These are phyloP conservation scores for Erodium texanum DNA, from an alignment of 441 rosid species.

Conservation along the genomic window DNA sequence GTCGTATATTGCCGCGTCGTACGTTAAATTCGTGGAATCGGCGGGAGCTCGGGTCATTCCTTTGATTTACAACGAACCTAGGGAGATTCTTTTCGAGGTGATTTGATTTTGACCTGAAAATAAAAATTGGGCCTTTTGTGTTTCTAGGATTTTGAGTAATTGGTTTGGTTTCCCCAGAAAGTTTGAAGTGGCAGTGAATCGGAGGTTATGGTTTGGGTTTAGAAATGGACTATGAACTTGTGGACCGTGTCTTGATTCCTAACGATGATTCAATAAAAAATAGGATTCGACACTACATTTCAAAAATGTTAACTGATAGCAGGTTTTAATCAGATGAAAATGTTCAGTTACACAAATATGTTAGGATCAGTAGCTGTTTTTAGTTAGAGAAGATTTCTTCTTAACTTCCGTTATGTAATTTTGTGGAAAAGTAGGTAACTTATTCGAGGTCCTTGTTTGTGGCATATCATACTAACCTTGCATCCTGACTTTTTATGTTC, in stretches of 20 bases:
- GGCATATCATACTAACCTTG: not conserved
- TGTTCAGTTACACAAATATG: not conserved
- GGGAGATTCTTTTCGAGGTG: constrained; percentile 58
- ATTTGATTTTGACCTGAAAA: not conserved
- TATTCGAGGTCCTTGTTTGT: not conserved
- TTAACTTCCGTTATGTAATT: not conserved
- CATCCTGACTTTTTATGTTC: not conserved
- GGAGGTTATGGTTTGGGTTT: not conserved
- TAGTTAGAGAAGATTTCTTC: not conserved
- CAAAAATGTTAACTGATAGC: not conserved
- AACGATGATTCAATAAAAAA: not conserved
- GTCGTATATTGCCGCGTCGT: constrained; percentile 74
- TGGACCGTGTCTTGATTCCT: not conserved
- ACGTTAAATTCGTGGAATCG: constrained; percentile 80
- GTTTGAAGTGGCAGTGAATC: not conserved
- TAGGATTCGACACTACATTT: not conserved
- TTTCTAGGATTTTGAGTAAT: not conserved
- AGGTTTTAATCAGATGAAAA: not conserved
- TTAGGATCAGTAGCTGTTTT: not conserved
- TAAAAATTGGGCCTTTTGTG: not conserved
- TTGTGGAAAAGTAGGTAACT: not conserved
- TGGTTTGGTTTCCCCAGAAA: not conserved
- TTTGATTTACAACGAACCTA: constrained; percentile 64
- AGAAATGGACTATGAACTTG: not conserved
- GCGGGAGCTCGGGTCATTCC: constrained; percentile 92